Evolutionary conservation across 108 stramenopile genomes (phyloP), one percentile per base, ranked within the genome.

Genomic region (Pseudonitzschia multiseries): DNA sequence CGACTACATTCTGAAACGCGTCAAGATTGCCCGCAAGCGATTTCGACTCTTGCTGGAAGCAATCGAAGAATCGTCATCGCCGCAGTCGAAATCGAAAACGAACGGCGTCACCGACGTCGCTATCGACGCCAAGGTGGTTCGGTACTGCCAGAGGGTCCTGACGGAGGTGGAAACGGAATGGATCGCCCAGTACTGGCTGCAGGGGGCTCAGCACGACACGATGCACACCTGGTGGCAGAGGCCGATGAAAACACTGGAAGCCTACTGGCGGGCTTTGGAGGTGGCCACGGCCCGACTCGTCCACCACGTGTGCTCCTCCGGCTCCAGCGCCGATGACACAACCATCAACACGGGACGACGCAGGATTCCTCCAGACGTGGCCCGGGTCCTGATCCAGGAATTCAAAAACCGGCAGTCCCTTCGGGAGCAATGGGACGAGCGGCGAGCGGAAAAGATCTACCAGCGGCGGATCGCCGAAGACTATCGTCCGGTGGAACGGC

Each of bases 151-250:
- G 69, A 63, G 66, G 41, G 71, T 94, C 17, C 57, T 89, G 68
- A 88, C 73, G 13, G 93, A 94, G 60, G 57, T 94, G 28, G 90
- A 94, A 71, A 88, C 89, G 65, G 93, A 94, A 42, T 95, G 93
- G 93, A 69, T 95, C 15, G 73, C 87, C 0, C 93, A 95, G 56
- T 95, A 88, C 81, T 84, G 67, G 65, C 73, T 95, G 29, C 93
- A 92, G 72, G 93, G 93, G 14, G 60, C 65, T 59, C 69, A 65
- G 65, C 87, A 91, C 75, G 83, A 81, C 17, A 31, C 60, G 21
- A 67, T 86, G 56, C 88, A 66, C 64, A 40, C 64, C 24, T 79
- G 72, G 78, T 79, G 78, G 78, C 78, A 73, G 60, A 26, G 24
- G 32, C 78, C 76, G 3, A 77, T 77, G 65, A 65, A 67, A 32